Conservation (phyloP, 345 rosid genomes). For the Heritiera littoralis region DNA sequence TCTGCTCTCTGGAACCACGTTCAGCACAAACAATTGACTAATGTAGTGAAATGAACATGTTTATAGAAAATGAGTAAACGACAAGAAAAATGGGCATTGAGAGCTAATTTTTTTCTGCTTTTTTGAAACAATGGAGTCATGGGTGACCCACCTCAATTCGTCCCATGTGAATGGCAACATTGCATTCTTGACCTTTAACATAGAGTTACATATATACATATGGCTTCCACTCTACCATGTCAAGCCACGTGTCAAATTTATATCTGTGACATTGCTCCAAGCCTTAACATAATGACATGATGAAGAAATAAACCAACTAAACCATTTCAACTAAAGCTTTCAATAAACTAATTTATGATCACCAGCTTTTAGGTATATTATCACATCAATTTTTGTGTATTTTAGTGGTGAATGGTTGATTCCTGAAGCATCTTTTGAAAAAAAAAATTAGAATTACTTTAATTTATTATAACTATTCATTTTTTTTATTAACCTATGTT, state of each 20-base stretch:
- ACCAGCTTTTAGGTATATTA: slow-evolving; percentile 1
- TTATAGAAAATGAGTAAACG: neutral
- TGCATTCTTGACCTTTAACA: neutral
- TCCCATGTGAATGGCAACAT: slow-evolving; percentile 7
- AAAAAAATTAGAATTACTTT: neutral
- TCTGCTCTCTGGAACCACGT: no score
- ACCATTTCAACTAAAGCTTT: neutral
- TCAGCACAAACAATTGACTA: neutral
- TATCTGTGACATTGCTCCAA: neutral
- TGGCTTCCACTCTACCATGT: neutral
- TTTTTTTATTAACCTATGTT: neutral
- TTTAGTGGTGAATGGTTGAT: neutral
- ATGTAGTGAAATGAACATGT: neutral
- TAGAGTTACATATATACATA: neutral
- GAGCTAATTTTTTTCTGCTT: neutral
- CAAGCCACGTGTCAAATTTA: neutral
- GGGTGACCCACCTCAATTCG: slow-evolving; percentile 7
- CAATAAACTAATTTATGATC: slow-evolving; percentile 2
- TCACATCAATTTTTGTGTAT: neutral
- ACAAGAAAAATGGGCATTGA: neutral
- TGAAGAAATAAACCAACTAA: neutral
- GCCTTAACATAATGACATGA: neutral
- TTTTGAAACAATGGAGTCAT: neutral
- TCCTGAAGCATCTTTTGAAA: neutral
- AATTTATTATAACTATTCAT: neutral